Percentiles rank a stretch among this genome's conserved stretches.
Conservation (phyloP, 352 stramenopile species). For the Phytopythium oedochilum region DNA sequence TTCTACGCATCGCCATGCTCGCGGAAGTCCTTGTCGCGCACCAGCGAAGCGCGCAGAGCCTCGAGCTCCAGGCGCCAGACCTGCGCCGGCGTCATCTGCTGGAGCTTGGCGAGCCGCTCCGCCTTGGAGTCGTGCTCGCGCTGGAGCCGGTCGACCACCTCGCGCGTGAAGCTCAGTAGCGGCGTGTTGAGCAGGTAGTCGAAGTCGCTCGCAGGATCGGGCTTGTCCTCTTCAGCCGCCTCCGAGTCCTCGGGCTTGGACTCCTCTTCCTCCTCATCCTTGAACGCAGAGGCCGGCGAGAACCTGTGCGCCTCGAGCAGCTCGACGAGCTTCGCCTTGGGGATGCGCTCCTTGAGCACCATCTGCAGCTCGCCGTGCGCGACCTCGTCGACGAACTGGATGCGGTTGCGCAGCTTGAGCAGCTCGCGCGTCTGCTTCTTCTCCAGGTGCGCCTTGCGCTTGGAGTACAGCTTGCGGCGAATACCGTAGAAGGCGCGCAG, state of each 20-base stretch:
- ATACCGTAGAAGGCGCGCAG: conserved; percentile 93
- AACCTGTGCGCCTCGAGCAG: conserved; percentile 47
- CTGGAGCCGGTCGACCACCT: conserved; percentile 92
- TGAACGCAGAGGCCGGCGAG: conserved; percentile 44
- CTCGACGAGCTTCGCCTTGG: conserved; percentile 51
- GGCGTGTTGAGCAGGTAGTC: conserved; percentile 99
- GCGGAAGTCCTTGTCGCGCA: conserved; percentile 71
- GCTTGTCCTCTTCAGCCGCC: conserved; percentile 18
- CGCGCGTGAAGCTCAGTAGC: conserved; percentile 96
- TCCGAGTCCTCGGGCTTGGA: conserved; percentile 12
- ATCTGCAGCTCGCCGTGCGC: conserved; percentile 91
- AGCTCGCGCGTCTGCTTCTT: conserved; percentile 84
- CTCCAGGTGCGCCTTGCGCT: conserved; percentile 79
- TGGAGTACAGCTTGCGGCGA: conserved; percentile 85
- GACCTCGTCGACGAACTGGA: conserved; percentile 96
- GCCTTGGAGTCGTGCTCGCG: conserved; percentile 89
- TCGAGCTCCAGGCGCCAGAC: conserved; percentile 84
- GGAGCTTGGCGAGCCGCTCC: conserved; percentile 83
- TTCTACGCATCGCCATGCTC: not conserved
- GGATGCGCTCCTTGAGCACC: conserved; percentile 70
- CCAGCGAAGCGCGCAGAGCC: conserved; percentile 42
- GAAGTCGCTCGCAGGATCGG: conserved; percentile 70
- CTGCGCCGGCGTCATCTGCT: conserved; percentile 73
- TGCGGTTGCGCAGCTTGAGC: conserved; percentile 93
- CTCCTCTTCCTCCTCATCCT: conserved; percentile 15